These are phyloP conservation scores for Starmerella tilneyi DNA, from an alignment of 805 yeast genomes.

Conservation along the genomic window DNA sequence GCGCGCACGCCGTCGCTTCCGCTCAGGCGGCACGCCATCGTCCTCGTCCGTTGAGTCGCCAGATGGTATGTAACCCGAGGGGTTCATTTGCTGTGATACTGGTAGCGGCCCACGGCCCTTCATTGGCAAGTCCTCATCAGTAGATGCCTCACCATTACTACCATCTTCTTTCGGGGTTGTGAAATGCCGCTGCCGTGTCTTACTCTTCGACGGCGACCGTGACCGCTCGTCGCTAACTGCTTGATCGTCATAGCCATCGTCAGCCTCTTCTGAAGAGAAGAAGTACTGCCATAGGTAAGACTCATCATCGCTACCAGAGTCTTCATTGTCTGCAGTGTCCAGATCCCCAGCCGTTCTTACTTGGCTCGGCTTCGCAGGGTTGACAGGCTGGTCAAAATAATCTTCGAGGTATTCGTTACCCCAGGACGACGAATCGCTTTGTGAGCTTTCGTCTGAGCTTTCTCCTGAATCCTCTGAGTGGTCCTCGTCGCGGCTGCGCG, in stretches of 20 bases:
- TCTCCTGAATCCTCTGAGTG: slow-evolving; percentile 26
- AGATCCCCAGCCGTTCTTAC: not conserved
- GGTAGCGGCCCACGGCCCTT: slow-evolving; percentile 20
- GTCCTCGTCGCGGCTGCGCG: not conserved
- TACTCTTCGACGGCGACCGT: not conserved
- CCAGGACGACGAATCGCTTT: slow-evolving; percentile 23
- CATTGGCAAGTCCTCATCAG: slow-evolving; percentile 18
- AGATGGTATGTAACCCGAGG: slow-evolving; percentile 31
- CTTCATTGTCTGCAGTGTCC: slow-evolving; percentile 15
- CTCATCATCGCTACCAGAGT: slow-evolving; percentile 39
- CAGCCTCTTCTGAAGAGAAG: slow-evolving; percentile 39
- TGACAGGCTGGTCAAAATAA: slow-evolving; percentile 17
- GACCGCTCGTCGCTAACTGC: slow-evolving; percentile 3
- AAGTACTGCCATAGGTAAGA: slow-evolving; percentile 67
- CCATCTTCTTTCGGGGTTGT: not conserved
- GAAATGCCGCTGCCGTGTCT: not conserved
- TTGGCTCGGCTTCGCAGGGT: not conserved
- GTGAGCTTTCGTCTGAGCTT: slow-evolving; percentile 22
- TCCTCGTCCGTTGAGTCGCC: slow-evolving; percentile 96
- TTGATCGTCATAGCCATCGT: slow-evolving; percentile 27
- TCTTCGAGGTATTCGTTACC: slow-evolving; percentile 26
- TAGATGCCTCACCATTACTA: slow-evolving; percentile 4
- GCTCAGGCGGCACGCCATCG: slow-evolving; percentile 62
- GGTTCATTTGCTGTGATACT: slow-evolving; percentile 1
- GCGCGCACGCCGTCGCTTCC: slow-evolving; percentile 36